Evolutionary conservation across 805 yeast species (phyloP), one percentile per base, ranked within the genome.

Genomic region (Starmerella stellata): DNA sequence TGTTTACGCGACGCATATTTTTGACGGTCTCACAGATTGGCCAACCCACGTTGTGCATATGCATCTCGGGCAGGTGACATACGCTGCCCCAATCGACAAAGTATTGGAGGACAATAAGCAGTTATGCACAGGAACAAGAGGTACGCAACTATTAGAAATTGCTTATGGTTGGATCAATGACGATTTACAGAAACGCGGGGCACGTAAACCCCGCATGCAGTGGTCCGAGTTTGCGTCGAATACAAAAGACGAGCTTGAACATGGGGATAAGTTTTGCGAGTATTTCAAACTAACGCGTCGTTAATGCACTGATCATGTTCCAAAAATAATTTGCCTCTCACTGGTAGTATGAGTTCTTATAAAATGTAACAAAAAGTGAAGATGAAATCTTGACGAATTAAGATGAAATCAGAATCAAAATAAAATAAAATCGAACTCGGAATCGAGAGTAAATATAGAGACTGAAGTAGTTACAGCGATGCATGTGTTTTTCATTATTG

Each of bases 1-100:
- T 28, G 74, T 87, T 3, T 90, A 90, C 54, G 77, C 96, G 2
- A 90, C 98, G 0, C 98, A 90, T 53, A 90, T 90, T 35, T 90
- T 90, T 57, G 98, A 90, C 52, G 98, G 98, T 0, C 67, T 90
- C 41, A 82, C 81, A 13, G 65, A 67, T 35, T 90, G 96, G 94
- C 93, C 95, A 21, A 78, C 92, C 29, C 65, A 78, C 38, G 63
- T 90, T 7, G 65, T 75, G 13, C 98, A 90, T 57, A 62, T 90
- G 45, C 73, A 69, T 48, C 68, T 71, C 38, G 95, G 96, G 1
- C 54, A 58, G 19, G 65, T 72, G 7, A 46, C 64, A 21, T 52
- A 45, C 31, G 36, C 40, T 2, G 54, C 50, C 29, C 42, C 50
- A 7, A 19, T 41, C 5, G 39, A 29, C 5, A 37, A 36, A 9